A percentile compares a stretch with the other conserved stretches of the same genome.
Conservation (phyloP, 2,329 filamentous ascomycete genomes). For the Epichloe uncinata region DNA sequence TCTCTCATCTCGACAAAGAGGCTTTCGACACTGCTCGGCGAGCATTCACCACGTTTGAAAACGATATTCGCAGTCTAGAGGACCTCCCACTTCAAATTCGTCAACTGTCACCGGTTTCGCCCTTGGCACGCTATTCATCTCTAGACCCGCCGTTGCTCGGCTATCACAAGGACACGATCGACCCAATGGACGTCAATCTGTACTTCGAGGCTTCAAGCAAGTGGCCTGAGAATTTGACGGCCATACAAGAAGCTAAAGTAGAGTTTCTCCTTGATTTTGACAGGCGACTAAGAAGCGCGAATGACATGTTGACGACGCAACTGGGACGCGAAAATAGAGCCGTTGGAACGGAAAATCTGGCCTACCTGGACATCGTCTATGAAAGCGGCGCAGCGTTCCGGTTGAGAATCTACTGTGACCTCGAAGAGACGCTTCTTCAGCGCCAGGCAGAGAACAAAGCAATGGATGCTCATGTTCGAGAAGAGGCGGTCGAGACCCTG, state of each 20-base stretch:
- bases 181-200: conserved; percentile 64
- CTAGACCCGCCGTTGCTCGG: conserved; percentile 29
- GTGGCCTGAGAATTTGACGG: conserved; percentile 85
- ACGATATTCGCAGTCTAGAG: conserved; percentile 62
- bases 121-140: conserved; percentile 63
- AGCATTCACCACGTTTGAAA: conserved; percentile 61
- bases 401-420: conserved; percentile 76
- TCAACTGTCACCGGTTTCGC: conserved; percentile 60
- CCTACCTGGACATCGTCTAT: conserved; percentile 72
- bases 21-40: conserved; percentile 57
- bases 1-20: conserved; percentile 34
- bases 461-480: conserved; percentile 49
- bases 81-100: conserved; percentile 79
- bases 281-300: conserved; percentile 50
- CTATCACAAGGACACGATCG: conserved; percentile 28
- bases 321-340: conserved; percentile 71
- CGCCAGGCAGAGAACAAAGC: conserved; percentile 64
- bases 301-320: conserved; percentile 48
- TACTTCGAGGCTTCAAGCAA: conserved; percentile 88
- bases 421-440: conserved; percentile 70
- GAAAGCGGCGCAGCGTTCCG: conserved; percentile 63
- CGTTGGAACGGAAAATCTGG: conserved; percentile 57
- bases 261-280: conserved; percentile 74
- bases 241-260: conserved; percentile 87
- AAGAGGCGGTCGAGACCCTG: conserved; percentile 57